Conservation (phyloP, 1,284 basidiomycete genomes). For the Cronartium quercuum region DNA sequence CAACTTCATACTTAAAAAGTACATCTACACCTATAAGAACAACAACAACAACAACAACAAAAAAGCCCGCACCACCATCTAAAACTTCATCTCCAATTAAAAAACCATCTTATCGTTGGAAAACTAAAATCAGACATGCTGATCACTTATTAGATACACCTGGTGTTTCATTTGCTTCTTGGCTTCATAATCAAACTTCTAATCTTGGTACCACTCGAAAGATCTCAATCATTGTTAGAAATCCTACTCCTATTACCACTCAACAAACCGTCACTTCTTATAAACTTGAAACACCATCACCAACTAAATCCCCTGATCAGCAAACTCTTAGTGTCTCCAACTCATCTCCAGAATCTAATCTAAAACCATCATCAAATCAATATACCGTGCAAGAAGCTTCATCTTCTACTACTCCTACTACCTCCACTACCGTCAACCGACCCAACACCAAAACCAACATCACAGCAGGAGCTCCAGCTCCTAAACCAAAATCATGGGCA, state of each 20-base stretch:
- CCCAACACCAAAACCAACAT: constrained; percentile 47
- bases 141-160: constrained; percentile 19
- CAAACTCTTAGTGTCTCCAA: background rate
- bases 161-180: constrained; percentile 8
- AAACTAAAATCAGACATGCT: constrained; percentile 5
- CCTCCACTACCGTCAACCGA: constrained; percentile 45
- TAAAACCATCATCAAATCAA: background rate
- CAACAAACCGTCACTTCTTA: background rate
- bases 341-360: background rate
- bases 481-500: constrained; percentile 27
- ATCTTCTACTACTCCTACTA: constrained; percentile 12
- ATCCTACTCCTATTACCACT: background rate
- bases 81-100: background rate
- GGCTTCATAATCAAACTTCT: background rate
- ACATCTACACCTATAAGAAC: background rate
- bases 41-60: background rate
- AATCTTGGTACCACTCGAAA: background rate
- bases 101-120: background rate
- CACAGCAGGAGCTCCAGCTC: constrained; percentile 56
- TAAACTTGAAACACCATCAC: background rate
- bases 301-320: background rate
- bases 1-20: too few species aligned
- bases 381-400: background rate
- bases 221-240: background rate
- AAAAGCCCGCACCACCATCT: too few species aligned